Base-by-base conservation (phyloP, 441 rosid species). In the Manihot esculenta region DNA sequence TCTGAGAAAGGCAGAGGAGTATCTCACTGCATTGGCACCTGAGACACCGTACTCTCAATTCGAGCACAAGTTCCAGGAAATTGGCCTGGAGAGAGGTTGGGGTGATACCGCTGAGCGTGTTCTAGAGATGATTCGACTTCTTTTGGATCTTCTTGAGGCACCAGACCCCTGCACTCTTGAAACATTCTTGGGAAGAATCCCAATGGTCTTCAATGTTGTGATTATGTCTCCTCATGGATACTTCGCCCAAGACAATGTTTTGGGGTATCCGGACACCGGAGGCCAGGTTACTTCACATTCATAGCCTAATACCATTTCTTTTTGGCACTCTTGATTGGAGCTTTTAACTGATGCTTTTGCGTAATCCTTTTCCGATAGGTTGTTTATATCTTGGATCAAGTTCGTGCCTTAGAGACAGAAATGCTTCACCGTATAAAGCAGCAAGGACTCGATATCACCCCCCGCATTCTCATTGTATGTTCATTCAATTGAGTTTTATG, bases 261-360 rank as follows among this genome's bases (percentile, higher is more conserved):
- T 94, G 80, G 99, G 99, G 7, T 94, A 92, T 82, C 99, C 99
- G 10, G 99, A 94, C 73, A 94, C 99, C 0, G 99, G 99, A 67
- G 99, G 99, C 76, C 99, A 94, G 94, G 97, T 92, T 61, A 72
- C 69, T 69, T 77, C 41, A 30, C 51, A 13, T 56, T 69, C 68
- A 59, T 49, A 27, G 35, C 63, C 60, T 23, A 24, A 20, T 12
- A 0, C 15, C 24, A 15, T 35, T 15, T 65, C 66, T 7, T 55
- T 26, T 26, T 18, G 20, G 56, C 68, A 9, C 18, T 26, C 15
- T 21, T 7, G 3, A 18, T 15, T 38, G 18, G 23, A 59, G 23
- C 0, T 21, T 3, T 59, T 64, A 30, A 62, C 53, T 50, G 50
- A 67, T 49, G 14, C 49, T 20, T 66, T 24, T 27, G 35, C 23